Evolutionary conservation across 1,139 yeast species (phyloP).

Genomic region (Pichia norvegensis): DNA sequence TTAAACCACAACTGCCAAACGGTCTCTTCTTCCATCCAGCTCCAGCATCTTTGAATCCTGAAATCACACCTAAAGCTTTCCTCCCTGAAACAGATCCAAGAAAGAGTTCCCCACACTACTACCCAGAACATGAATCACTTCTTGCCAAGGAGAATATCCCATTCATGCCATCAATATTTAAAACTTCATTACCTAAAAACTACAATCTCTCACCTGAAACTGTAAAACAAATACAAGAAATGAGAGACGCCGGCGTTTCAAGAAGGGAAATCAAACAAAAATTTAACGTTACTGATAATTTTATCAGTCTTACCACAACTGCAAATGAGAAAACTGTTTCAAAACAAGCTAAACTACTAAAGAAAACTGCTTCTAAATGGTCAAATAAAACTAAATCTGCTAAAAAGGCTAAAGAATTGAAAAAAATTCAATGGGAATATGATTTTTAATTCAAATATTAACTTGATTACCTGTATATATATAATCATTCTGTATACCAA

Average conservation of each 20-base stretch:
- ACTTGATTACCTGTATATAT: not conserved
- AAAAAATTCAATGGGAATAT: conserved; percentile 22
- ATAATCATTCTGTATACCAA: not conserved
- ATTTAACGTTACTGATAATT: conserved; percentile 49
- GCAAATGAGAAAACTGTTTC: conserved; percentile 27
- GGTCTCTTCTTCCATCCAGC: conserved; percentile 40
- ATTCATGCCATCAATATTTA: conserved; percentile 44
- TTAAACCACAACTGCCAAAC: conserved; percentile 30
- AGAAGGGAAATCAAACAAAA: conserved; percentile 59
- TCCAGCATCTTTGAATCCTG: conserved; percentile 36
- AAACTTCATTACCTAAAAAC: conserved; percentile 32
- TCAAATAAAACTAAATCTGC: conserved; percentile 33
- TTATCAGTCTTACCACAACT: conserved; percentile 44
- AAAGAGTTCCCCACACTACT: conserved; percentile 31
- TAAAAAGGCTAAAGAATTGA: conserved; percentile 18
- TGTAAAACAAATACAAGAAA: conserved; percentile 50
- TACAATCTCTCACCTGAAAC: conserved; percentile 58
- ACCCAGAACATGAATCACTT: conserved; percentile 22
- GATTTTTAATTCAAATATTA: conserved; percentile 13
- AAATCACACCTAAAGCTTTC: conserved; percentile 61
- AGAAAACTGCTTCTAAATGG: conserved; percentile 42
- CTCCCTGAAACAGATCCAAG: conserved; percentile 62
- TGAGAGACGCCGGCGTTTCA: conserved; percentile 53
- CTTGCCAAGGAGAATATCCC: conserved; percentile 32
- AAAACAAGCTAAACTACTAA: conserved; percentile 24